Conservation (phyloP, 768 basidiomycete species). For the Cystofilobasidium macerans region DNA sequence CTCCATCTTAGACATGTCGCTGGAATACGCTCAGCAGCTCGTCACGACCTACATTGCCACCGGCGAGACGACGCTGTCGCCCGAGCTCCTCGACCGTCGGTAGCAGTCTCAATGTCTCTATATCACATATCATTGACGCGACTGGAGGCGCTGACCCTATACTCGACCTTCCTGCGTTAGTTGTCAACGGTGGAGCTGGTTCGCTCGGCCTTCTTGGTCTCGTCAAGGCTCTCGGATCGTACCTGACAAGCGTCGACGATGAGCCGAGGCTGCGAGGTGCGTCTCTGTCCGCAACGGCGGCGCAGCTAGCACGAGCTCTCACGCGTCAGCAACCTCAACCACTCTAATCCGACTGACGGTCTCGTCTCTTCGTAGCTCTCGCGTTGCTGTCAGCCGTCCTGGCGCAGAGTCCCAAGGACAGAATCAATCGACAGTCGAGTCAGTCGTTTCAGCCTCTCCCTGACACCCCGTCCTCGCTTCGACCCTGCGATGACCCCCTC, state of each 20-base stretch:
- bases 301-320: too few species aligned
- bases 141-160: not conserved
- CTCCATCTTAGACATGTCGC: not conserved
- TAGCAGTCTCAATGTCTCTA: too few species aligned
- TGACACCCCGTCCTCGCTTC: slow-evolving; percentile 12
- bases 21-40: slow-evolving; percentile 29
- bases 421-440: slow-evolving; percentile 75
- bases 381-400: slow-evolving; percentile 68
- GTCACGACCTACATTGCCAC: slow-evolving; percentile 37
- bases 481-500: too few species aligned
- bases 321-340: not conserved
- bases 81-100: slow-evolving; percentile 35
- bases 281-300: not conserved
- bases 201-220: slow-evolving; percentile 49
- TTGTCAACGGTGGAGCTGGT: not conserved
- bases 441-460: too few species aligned
- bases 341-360: not conserved
- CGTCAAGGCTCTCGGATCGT: slow-evolving; percentile 77
- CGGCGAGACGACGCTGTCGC: slow-evolving; percentile 32
- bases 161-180: not conserved
- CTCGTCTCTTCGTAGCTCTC: slow-evolving; percentile 51
- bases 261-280: slow-evolving; percentile 28
- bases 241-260: slow-evolving; percentile 77
- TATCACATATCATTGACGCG: not conserved
- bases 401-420: slow-evolving; percentile 48